Evolutionary conservation across 345 rosid species (phyloP).

Genomic region (Hibiscus mutabilis): DNA sequence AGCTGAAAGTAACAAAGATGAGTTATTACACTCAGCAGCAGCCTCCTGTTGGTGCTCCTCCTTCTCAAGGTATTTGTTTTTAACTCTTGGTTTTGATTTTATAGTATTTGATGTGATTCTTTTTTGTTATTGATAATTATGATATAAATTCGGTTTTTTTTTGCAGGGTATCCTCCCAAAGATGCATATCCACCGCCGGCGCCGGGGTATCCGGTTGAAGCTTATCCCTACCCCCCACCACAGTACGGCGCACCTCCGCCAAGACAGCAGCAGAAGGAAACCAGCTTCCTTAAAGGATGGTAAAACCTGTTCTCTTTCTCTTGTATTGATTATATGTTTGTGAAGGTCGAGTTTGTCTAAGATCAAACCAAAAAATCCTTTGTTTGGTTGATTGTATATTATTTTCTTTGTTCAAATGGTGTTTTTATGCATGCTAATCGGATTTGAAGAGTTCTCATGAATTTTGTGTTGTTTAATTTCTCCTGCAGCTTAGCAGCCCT

Average conservation of each 20-base stretch:
- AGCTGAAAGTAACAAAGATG: constrained; percentile 17
- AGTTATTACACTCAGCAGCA: constrained; percentile 39
- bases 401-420: background rate
- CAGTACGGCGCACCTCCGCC: background rate
- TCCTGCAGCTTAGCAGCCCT: constrained; percentile 50
- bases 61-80: constrained; percentile 36
- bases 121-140: background rate
- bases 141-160: too few species aligned
- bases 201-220: constrained; percentile 41
- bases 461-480: background rate
- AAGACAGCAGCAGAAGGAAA: constrained; percentile 20
- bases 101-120: background rate
- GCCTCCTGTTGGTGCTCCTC: constrained; percentile 45
- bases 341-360: too few species aligned
- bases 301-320: constrained; percentile 8
- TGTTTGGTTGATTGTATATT: too few species aligned
- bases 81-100: background rate
- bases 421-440: background rate
- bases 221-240: constrained; percentile 30
- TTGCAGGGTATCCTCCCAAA: constrained; percentile 17
- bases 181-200: constrained; percentile 55
- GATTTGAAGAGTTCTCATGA: background rate
- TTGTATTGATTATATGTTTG: background rate
- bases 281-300: constrained; percentile 49
- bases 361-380: too few species aligned